A percentile compares a stretch with the other conserved stretches of the same genome.
Conservation (phyloP, 805 yeast genomes). For the Wickerhamiella alocasiicola region DNA sequence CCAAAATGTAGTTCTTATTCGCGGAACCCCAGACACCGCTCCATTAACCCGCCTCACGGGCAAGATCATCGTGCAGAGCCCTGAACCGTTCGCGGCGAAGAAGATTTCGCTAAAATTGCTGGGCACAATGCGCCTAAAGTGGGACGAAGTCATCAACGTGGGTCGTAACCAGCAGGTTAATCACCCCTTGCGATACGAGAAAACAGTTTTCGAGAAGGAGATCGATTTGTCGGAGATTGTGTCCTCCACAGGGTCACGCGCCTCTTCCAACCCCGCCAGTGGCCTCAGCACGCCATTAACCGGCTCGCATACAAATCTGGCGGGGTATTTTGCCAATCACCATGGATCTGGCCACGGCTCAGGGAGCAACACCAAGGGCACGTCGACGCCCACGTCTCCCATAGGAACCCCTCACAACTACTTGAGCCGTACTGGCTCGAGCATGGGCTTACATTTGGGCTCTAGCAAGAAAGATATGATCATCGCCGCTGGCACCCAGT, state of each 20-base stretch:
- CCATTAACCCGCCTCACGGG: constrained; percentile 67
- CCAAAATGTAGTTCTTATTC: constrained; percentile 53
- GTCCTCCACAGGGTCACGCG: constrained; percentile 2
- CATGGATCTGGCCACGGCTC: background rate
- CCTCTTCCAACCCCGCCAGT: constrained; percentile 14
- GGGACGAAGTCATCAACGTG: constrained; percentile 44
- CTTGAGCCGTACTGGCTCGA: constrained; percentile 7
- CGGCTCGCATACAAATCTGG: constrained; percentile 22
- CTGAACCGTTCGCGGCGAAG: constrained; percentile 62
- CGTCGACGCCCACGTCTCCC: constrained; percentile 8
- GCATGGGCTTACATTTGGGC: background rate
- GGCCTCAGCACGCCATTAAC: constrained; percentile 21
- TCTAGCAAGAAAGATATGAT: constrained; percentile 5
- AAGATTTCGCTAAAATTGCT: constrained; percentile 50
- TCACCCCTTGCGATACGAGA: constrained; percentile 34
- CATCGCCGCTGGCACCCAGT: constrained; percentile 58
- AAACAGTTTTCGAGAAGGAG: constrained; percentile 55
- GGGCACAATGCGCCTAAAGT: constrained; percentile 53
- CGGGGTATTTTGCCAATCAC: constrained; percentile 21
- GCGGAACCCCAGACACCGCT: constrained; percentile 70
- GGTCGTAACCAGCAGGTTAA: constrained; percentile 21
- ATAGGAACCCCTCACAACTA: constrained; percentile 9
- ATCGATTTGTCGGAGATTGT: constrained; percentile 29
- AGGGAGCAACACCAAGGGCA: constrained; percentile 15
- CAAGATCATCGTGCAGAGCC: constrained; percentile 57